Evolutionary conservation across 495 filamentous ascomycete species (phyloP), one percentile per base, ranked within the genome.

Genomic region (Hypoxylon cercidicola): DNA sequence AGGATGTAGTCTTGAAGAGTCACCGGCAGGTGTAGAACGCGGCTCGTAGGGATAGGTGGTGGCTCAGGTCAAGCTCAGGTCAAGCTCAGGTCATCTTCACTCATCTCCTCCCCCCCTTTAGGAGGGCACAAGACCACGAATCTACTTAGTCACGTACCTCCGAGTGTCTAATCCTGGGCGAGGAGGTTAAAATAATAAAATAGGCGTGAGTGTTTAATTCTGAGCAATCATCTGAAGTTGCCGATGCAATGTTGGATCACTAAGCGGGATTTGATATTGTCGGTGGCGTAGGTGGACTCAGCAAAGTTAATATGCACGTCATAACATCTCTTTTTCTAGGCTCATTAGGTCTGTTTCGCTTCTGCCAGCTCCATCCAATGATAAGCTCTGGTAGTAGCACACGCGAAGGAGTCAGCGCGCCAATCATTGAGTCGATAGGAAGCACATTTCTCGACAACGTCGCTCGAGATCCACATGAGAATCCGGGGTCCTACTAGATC

Each of bases 401-500:
- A 68, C 65, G 60, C 65, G 13, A 56, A 60, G 9, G 9, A 16
- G 28, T 16, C 60, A 39, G 32, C 11, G 54, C 54, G 55, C 65
- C 65, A 68, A 68, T 68, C 60, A 68, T 16, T 2, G 32, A 8
- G 3, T 34, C 18, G 23, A 20, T 20, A 44, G 43, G n/a, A 21
- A 28, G 60, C 65, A 68, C 65, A 68, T 62, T 68, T 21, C 62
- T 59, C 45, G n/a, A n/a, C 30, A 49, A 28, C 3, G 25, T 28
- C 25, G 25, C 44, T 23, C 41, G 43, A 51, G 45, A 46, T 61
- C 56, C 51, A 45, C 46, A 58, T 18, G 41, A 51, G 47, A 68
- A 68, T 62, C 59, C 49, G 54, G 64, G 64, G 64, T 68, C 49
- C 28, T 50, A 58, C 58, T 32, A n/a, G n/a, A n/a, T n/a, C n/a